Evolutionary conservation across 2,329 filamentous ascomycete species (phyloP), one percentile per base, ranked within the genome.

Genomic region (Karstenula rhodostoma): DNA sequence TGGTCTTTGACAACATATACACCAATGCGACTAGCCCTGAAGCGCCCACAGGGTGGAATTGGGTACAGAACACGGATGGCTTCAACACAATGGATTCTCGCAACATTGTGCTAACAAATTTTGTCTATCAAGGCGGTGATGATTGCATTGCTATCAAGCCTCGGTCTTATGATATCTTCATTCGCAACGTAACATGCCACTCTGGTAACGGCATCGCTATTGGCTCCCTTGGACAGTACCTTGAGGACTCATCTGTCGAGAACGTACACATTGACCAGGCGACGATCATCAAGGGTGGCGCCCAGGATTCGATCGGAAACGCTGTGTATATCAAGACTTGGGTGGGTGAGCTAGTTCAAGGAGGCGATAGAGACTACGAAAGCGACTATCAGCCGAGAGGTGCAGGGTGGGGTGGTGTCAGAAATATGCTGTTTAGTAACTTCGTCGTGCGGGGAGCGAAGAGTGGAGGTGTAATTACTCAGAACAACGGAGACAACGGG

Each of bases 111-210:
- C 76, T 87, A 5, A 81, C 75, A 4, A 84, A 85, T 59, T 81
- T 86, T 54, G 73, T 78, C 6, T 87, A 85, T 65, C 83, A 85
- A 74, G 85, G 85, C 10, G 84, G 87, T 67, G 89, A 84, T 70
- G 78, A 85, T 58, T 92, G 90, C 74, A 83, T 87, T 27, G 84
- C 84, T 43, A 81, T 83, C 62, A 92, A 90, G 76, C 81, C 84
- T 44, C 82, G 90, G 19, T 87, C 86, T 59, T 83, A 86, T 75
- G 87, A 89, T 67, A 82, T 85, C 61, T 75, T 79, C 37, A 74
- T 83, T 58, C 81, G 84, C 58, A 89, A 86, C 70, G 66, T 81
- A 7, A 80, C 79, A 60, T 91, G 86, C 57, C 78, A 80, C 44
- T 82, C 82, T 13, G 84, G 84, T 3, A 87, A 87, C 60, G 80